A percentile compares a stretch with the other conserved stretches of the same genome.
Conservation (phyloP, 225 moss, liverwort and hornwort genomes). For the Neckera pumila region DNA sequence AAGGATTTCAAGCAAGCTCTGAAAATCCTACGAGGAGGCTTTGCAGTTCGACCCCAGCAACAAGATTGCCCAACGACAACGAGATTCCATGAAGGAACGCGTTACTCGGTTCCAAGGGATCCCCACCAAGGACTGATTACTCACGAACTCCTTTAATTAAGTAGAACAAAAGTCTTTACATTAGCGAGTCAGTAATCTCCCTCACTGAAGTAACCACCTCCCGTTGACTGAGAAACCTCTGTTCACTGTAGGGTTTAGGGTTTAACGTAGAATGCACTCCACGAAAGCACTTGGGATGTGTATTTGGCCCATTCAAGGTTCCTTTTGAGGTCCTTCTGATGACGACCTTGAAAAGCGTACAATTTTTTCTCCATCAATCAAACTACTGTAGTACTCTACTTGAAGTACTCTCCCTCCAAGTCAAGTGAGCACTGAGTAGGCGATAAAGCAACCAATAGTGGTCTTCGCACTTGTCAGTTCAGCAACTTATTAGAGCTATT, state of each 20-base stretch:
- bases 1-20: slow-evolving; percentile 60
- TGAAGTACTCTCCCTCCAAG: not conserved
- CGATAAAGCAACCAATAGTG: not conserved
- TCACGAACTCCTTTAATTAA: not conserved
- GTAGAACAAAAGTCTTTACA: not conserved
- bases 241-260: not conserved
- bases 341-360: slow-evolving; percentile 10
- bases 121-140: slow-evolving; percentile 18
- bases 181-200: not conserved
- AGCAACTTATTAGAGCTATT: not conserved
- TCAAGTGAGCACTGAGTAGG: not conserved
- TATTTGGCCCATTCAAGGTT: not conserved
- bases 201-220: not conserved
- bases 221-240: not conserved
- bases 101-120: slow-evolving; percentile 77
- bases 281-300: not conserved
- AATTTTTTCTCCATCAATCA: slow-evolving; percentile 13
- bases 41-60: slow-evolving; percentile 89
- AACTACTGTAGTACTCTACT: not conserved
- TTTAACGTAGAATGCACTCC: not conserved
- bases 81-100: slow-evolving; percentile 50
- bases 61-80: slow-evolving; percentile 66
- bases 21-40: slow-evolving; percentile 73
- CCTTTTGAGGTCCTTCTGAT: not conserved
- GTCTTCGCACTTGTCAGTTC: not conserved